Conservation (phyloP, 441 rosid species). For the Gossypium lobatum region DNA sequence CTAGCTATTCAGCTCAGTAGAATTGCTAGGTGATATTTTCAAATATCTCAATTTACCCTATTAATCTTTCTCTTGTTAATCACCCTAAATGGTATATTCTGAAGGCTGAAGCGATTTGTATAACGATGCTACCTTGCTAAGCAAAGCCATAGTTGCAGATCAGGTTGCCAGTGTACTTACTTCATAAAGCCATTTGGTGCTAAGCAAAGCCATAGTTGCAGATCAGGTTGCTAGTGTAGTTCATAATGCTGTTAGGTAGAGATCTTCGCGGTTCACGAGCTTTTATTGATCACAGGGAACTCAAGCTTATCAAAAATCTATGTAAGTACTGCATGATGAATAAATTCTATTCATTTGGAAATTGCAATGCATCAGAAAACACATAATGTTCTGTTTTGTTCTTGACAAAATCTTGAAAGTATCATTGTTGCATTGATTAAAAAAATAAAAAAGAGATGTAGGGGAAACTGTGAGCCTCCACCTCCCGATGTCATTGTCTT, state of each 20-base stretch:
- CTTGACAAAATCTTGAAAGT: not conserved
- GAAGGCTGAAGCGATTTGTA: not conserved
- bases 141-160: not conserved
- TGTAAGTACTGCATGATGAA: not conserved
- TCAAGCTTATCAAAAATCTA: not conserved
- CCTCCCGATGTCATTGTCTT: not conserved
- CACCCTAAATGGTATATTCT: not conserved
- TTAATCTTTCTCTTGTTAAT: not conserved
- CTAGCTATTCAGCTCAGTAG: constrained; percentile 29
- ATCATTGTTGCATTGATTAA: not conserved
- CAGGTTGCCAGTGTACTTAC: not conserved
- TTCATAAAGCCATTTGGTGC: not conserved
- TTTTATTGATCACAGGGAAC: not conserved
- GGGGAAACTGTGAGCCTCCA: not conserved
- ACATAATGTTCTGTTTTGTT: not conserved
- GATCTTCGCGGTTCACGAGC: not conserved
- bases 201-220: not conserved
- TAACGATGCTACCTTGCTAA: not conserved
- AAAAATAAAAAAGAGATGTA: not conserved
- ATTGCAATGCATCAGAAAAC: not conserved
- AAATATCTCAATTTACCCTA: not conserved
- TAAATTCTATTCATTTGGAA: not conserved
- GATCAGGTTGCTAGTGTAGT: not conserved
- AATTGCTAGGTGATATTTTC: constrained; percentile 20
- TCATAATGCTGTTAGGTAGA: not conserved